These are phyloP conservation scores for Penicillium cataractarum DNA, from an alignment of 495 filamentous ascomycete genomes.

Conservation along the genomic window DNA sequence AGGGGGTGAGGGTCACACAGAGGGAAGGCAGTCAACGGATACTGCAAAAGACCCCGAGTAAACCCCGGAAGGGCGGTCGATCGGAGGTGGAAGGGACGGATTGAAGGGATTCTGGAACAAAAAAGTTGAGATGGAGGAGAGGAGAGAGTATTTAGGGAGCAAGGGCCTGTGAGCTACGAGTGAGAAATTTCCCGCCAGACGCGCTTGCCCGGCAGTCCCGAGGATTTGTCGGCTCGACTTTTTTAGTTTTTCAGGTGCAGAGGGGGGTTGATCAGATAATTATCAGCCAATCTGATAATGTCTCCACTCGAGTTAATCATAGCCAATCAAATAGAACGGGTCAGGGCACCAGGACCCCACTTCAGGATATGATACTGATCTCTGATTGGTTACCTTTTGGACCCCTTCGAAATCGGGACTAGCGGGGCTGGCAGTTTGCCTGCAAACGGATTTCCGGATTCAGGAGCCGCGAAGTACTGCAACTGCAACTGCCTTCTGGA, in stretches of 20 bases:
- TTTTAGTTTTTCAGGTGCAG: conserved; percentile 5
- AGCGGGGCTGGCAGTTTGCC: not conserved
- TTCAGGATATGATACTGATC: not conserved
- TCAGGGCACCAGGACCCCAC: not conserved
- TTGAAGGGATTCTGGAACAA: not conserved
- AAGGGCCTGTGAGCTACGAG: not conserved
- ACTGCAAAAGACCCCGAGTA: not conserved
- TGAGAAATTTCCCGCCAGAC: conserved; percentile 2
- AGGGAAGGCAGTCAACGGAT: not conserved
- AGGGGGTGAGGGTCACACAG: not conserved
- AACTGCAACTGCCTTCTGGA: not conserved
- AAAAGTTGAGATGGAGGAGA: not conserved
- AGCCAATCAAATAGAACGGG: not conserved
- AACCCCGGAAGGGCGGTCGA: not conserved
- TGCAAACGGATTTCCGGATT: conserved; percentile 1
- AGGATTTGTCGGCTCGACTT: not conserved
- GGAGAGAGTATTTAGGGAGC: not conserved
- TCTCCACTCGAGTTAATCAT: not conserved
- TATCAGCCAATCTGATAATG: conserved; percentile 8
- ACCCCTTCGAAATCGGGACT: not conserved
- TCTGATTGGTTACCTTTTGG: not conserved
- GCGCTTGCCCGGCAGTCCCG: conserved; percentile 4
- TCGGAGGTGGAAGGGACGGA: not conserved
- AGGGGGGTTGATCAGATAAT: conserved; percentile 15
- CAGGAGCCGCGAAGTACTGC: not conserved